Base-by-base conservation (phyloP, 176 grass and related monocot species). In the Oryza longistaminata region DNA sequence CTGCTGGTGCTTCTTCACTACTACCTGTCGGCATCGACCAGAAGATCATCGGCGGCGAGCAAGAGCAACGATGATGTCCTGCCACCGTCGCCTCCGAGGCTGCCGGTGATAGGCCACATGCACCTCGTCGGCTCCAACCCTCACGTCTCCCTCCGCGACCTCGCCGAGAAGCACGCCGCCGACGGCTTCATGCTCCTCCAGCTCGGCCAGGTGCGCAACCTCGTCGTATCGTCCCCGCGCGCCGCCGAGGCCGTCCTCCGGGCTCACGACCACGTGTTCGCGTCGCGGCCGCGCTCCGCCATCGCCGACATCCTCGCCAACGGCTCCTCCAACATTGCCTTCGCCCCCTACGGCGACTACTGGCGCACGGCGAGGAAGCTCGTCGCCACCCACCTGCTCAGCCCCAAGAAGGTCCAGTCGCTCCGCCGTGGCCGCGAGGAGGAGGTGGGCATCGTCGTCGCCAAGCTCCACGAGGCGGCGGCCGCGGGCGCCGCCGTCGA, bases 211-310 rank as follows among this genome's bases (percentile, higher is more conserved):
- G 88, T 90, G 19, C 85, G 70, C 15, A 90, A 72, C 34, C 73
- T 95, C 0, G 22, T 94, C 16, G 87, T 88, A 6, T 88, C 90
- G 2, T 94, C 93, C 0, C 66, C 90, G 10, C 55, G 60, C 7
- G 75, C 85, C 9, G 90, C 93, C 3, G 21, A 60, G 71, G 87
- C 75, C 6, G 25, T 90, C 40, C 11, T 94, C 21, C 88, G 60
- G 17, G 77, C 85, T 53, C 85, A 90, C 85, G 92, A 94, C 79
- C 90, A 80, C 71, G 72, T 80, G 16, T 88, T 94, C 66, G 87
- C 90, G 11, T 88, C 92, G 9, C 90, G 93, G 9, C 87, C 87
- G 3, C 7, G 6, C 6, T 78, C 80, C 33, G 37, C 14, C 1
- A 3, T 79, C 9, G 25, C 33, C 26, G 50, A 75, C 25, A 15